Evolutionary conservation across 345 rosid genomes (phyloP).

Genomic region (Syzygium oleosum): DNA sequence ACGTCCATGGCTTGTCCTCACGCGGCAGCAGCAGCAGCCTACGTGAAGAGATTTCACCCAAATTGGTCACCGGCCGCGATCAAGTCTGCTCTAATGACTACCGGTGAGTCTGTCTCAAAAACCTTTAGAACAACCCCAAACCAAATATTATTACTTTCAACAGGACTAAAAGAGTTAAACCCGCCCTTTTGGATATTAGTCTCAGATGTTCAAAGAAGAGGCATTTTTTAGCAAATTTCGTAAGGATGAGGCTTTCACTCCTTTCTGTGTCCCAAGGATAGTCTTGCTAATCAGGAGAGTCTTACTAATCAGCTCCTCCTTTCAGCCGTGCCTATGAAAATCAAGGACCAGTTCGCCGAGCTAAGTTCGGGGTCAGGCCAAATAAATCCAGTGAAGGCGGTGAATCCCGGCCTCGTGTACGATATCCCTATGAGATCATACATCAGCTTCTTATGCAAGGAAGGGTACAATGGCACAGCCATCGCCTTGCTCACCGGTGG

Average conservation of each 20-base stretch:
- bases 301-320: neutral
- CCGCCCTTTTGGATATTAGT: neutral
- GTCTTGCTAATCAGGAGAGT: neutral
- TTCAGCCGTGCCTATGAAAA: constrained; percentile 63
- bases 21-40: constrained; percentile 67
- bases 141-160: neutral
- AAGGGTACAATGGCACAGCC: constrained; percentile 56
- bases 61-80: constrained; percentile 83
- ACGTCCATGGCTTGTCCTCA: constrained; percentile 96
- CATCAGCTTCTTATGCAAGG: constrained; percentile 60
- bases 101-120: constrained; percentile 28
- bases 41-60: constrained; percentile 76
- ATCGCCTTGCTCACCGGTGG: constrained; percentile 42
- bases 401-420: constrained; percentile 66
- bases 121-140: neutral
- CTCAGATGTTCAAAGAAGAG: neutral
- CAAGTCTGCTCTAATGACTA: constrained; percentile 89
- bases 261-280: neutral
- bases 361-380: constrained; percentile 76
- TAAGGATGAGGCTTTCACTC: neutral
- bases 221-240: neutral
- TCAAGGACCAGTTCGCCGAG: constrained; percentile 29
- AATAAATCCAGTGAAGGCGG: constrained; percentile 58
- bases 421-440: constrained; percentile 44
- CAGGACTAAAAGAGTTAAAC: neutral